Evolutionary conservation across 208 protist genomes (phyloP), one percentile per base, ranked within the genome.

Genomic region (Vickermania ingenoplastis): DNA sequence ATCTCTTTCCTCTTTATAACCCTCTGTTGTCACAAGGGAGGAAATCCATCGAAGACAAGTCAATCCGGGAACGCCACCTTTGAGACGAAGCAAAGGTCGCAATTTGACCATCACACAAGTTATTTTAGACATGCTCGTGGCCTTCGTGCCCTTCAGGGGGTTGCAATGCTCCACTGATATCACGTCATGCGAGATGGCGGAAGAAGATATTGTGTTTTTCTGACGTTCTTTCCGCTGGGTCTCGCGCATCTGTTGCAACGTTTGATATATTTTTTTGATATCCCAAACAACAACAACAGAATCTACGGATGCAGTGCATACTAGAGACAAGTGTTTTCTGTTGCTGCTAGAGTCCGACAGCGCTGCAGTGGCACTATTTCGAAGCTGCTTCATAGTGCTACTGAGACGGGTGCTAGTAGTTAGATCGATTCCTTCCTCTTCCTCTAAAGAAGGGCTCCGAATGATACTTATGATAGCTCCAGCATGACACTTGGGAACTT

Each of bases 271-370:
- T 48, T 79, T 86, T 22, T 75, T 64, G 11, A 89, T 41, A 58
- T 92, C 85, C 85, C 88, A 95, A n/a, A 95, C 67, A 2, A 88
- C 77, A 17, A 95, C 59, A 57, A 76, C 81, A 7, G 81, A 89
- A 57, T 95, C 88, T 7, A 84, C 79, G 1, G 87, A 91, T 0
- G 87, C 87, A 21, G 77, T 85, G 59, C 87, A 94, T 24, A 94
- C 71, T 41, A 94, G 75, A 11, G 77, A 83, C 24, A 94, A 71
- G 72, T 94, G 86, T 56, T 88, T 73, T 2, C 82, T 74, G 2
- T 60, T 66, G 11, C 11, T 25, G 22, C 23, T 28, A 7, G 2
- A 0, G 13, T 17, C 49, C 31, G 17, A 58, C 1, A 0, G 22
- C 0, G 65, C 50, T 22, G 2, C 41, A 1, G 53, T 53, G 2